A percentile compares a stretch with the other conserved stretches of the same genome.
Conservation (phyloP, 768 basidiomycete species). For the Suillus discolor region DNA sequence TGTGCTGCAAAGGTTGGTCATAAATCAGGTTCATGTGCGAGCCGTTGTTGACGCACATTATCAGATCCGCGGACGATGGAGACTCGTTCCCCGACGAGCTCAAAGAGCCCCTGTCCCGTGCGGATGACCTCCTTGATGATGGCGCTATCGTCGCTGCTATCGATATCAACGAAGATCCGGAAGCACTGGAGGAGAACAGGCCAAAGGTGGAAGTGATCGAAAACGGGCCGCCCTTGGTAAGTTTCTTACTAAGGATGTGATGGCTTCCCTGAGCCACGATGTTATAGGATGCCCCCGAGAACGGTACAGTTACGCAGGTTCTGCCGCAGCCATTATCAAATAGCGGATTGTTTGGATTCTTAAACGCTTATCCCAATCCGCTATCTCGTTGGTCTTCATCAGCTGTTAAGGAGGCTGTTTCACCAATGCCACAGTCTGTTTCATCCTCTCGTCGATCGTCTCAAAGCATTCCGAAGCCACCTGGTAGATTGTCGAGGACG, state of each 20-base stretch:
- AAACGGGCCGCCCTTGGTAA: constrained; percentile 23
- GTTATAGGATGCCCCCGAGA: constrained; percentile 30
- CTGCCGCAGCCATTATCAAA: constrained; percentile 25
- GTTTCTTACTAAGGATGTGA: constrained; percentile 10
- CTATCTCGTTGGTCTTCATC: constrained; percentile 52
- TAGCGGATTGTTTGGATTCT: constrained; percentile 58
- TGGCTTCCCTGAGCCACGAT: neutral
- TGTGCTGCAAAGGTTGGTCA: constrained; percentile 56
- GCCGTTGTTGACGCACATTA: constrained; percentile 11
- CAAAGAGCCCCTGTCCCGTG: constrained; percentile 59
- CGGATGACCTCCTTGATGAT: constrained; percentile 59
- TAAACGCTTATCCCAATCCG: constrained; percentile 61
- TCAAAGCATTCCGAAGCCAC: constrained; percentile 30
- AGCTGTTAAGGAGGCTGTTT: constrained; percentile 23
- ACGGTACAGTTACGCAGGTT: constrained; percentile 23
- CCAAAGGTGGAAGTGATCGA: constrained; percentile 24
- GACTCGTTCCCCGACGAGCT: constrained; percentile 65
- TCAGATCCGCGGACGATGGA: constrained; percentile 55
- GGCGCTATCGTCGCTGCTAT: constrained; percentile 15
- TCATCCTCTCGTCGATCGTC: constrained; percentile 28
- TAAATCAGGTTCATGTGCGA: neutral
- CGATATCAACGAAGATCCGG: constrained; percentile 20
- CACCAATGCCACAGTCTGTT: constrained; percentile 21
- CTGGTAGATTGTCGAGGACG: constrained; percentile 35
- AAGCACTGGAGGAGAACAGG: constrained; percentile 19